Base-by-base conservation (phyloP, 768 basidiomycete genomes). In the Rhodotorula toruloides region DNA sequence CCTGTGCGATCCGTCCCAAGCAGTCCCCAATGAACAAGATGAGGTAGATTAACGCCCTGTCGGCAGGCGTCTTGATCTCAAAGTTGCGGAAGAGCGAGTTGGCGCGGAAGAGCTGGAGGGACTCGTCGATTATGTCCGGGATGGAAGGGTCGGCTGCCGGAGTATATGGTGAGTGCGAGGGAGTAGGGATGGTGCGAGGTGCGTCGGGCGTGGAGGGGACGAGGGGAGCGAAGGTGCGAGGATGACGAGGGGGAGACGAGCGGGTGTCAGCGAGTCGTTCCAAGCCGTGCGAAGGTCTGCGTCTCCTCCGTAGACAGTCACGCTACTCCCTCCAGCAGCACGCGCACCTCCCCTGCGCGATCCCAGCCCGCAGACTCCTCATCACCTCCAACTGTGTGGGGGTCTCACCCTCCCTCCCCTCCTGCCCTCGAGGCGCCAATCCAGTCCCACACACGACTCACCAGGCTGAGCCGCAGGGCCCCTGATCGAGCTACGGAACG, bases 11-110 rank as follows among this genome's bases (percentile, higher is more conserved):
- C 80, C 91, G 93, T 34, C 89, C 84, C 56, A 99, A 85, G 77
- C 94, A 98, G 80, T 99, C 96, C 50, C 93, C 97, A 75, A 97
- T 86, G 80, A 88, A 99, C 77, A 99, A 87, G 78, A 98, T 96
- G 75, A 98, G 85, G 77, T 98, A 85, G 81, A 99, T 98, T 76
- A 99, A 84, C 46, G 91, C 61, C n/a, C 74, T 56, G 60, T 75
- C 74, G 14, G 70, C 74, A 3, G 58, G 46, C 22, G 70, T 68
- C 34, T 97, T 94, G 84, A 99, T 98, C 82, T 99, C 96, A 74
- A 98, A 99, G 81, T 98, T 98, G 76, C 96, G 88, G 81, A 99
- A 99, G 67, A 99, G 87, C 43, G 93, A 96, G 80, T 99, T 99
- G 75, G 94, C 93, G 61, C 96, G 89, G 81, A 99, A 99, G 66